Percentiles rank a stretch among this genome's conserved stretches.
phyloP scores from a whole-genome alignment of 1,139 yeast species.

The Maudiozyma humilis region DNA sequence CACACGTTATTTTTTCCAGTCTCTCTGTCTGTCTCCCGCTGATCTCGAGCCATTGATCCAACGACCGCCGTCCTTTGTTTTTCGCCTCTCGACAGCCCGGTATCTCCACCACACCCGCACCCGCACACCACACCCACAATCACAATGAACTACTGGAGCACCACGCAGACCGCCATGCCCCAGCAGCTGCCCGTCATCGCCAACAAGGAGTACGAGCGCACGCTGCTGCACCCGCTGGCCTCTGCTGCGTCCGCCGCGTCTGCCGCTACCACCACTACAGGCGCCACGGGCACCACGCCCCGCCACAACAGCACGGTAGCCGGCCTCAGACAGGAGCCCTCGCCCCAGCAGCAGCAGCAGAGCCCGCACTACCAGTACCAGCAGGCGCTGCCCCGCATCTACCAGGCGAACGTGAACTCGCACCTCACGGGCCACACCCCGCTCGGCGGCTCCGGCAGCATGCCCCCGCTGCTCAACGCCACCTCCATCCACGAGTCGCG shows the following conservation, averaged over 20 bases:
- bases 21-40: too few relatives aligned
- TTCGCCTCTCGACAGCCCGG: not conserved
- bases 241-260: not conserved
- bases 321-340: constrained; percentile 16
- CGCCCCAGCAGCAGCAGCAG: not conserved
- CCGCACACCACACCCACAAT: not conserved
- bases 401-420: constrained; percentile 2
- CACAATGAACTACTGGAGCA: constrained; percentile 7
- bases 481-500: not conserved
- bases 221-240: constrained; percentile 6
- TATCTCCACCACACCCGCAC: not conserved
- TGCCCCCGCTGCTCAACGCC: constrained; percentile 2
- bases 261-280: not conserved
- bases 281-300: too few relatives aligned
- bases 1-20: too few relatives aligned
- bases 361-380: constrained; percentile 10
- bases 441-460: not conserved
- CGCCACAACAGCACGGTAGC: constrained; percentile 7
- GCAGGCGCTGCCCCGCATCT: constrained; percentile 8
- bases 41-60: too few relatives aligned
- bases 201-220: constrained; percentile 6
- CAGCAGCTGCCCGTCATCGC: constrained; percentile 5
- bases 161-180: constrained; percentile 1
- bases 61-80: not conserved
- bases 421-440: constrained; percentile 1